A percentile compares a stretch with the other conserved stretches of the same genome.
Conservation (phyloP, 1,284 basidiomycete genomes). For the Apiotrichum sp. region DNA sequence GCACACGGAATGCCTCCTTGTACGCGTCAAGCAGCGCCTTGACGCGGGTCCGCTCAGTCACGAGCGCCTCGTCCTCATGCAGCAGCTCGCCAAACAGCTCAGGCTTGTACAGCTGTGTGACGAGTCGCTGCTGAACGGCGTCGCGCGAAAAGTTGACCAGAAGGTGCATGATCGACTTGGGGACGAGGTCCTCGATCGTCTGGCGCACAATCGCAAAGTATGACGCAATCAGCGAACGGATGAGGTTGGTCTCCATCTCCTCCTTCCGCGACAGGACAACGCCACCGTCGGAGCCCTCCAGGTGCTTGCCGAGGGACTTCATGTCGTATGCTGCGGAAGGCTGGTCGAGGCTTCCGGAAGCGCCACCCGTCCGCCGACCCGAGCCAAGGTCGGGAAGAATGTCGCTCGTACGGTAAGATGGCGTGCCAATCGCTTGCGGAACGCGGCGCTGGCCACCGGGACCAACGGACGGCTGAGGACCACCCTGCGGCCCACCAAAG, state of each 20-base stretch:
- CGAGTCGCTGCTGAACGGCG: constrained; percentile 91
- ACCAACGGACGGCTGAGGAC: not conserved
- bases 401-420: constrained; percentile 16
- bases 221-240: constrained; percentile 86
- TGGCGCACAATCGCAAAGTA: constrained; percentile 97
- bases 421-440: not conserved
- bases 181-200: constrained; percentile 92
- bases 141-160: constrained; percentile 86
- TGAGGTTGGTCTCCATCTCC: constrained; percentile 93
- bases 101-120: constrained; percentile 87
- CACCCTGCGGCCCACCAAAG: constrained; percentile 63
- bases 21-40: constrained; percentile 95
- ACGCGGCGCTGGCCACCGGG: not conserved
- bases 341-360: constrained; percentile 57
- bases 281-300: constrained; percentile 64
- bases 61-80: constrained; percentile 92
- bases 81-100: constrained; percentile 85
- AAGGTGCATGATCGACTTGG: constrained; percentile 89
- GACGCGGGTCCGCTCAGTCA: constrained; percentile 85
- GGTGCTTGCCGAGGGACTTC: constrained; percentile 96
- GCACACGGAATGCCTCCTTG: constrained; percentile 82
- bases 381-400: constrained; percentile 44
- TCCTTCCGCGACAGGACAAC: constrained; percentile 66
- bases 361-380: constrained; percentile 26
- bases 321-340: constrained; percentile 90